A percentile compares a stretch with the other conserved stretches of the same genome.
Conservation (phyloP, 2,329 filamentous ascomycete genomes). For the Pyricularia pennisetigena region DNA sequence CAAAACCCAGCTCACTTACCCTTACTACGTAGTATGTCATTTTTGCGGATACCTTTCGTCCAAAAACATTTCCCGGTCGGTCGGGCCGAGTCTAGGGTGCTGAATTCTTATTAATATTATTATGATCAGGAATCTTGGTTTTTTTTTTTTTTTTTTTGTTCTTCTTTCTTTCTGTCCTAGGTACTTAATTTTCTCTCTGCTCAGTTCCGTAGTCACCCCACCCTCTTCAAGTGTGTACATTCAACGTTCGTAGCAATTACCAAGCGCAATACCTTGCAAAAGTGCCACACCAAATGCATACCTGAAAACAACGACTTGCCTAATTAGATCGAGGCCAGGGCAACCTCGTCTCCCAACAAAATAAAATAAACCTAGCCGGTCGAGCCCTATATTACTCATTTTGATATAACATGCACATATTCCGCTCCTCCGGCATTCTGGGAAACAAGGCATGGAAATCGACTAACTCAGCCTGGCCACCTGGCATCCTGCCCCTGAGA, state of each 20-base stretch:
- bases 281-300: neutral
- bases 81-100: neutral
- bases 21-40: neutral
- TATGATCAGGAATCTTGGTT: too few species aligned
- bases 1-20: neutral
- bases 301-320: neutral
- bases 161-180: neutral
- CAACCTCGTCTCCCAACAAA: neutral
- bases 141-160: constrained; percentile 1
- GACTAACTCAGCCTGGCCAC: neutral
- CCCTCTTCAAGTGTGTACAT: neutral
- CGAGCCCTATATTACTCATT: neutral
- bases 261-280: neutral
- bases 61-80: neutral
- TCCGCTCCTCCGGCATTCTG: neutral
- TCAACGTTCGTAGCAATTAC: neutral
- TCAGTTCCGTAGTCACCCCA: neutral
- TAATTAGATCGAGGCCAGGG: neutral
- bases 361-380: neutral
- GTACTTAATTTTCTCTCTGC: neutral
- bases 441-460: neutral
- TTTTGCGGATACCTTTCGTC: neutral
- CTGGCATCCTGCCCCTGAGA: neutral
- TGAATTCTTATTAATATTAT: too few species aligned
- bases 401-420: neutral